phyloP scores from a whole-genome alignment of 805 yeast genomes.

The Isabelozyma gotoi region DNA sequence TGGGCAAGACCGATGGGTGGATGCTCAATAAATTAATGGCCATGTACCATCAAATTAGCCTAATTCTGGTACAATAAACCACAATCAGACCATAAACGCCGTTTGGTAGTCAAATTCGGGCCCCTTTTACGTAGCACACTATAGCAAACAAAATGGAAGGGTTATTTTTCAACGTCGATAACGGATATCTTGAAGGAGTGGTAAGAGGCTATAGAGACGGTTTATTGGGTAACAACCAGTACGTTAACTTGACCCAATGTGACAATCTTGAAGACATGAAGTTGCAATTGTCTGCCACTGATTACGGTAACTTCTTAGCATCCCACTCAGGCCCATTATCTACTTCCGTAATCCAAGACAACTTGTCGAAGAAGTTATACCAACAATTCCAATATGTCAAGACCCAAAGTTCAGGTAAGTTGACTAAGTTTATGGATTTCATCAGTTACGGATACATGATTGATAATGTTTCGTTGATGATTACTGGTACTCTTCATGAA shows the following conservation, averaged over 20 bases:
- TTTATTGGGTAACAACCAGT: slow-evolving; percentile 72
- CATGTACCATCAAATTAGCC: neutral
- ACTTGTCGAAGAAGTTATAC: slow-evolving; percentile 70
- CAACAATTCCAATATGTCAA: slow-evolving; percentile 84
- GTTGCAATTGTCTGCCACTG: slow-evolving; percentile 92
- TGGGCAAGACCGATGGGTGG: neutral
- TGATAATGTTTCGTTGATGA: slow-evolving; percentile 93
- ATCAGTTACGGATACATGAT: slow-evolving; percentile 98
- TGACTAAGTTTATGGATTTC: slow-evolving; percentile 83
- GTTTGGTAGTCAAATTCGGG: neutral
- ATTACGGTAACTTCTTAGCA: slow-evolving; percentile 87
- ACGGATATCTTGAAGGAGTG: slow-evolving; percentile 91
- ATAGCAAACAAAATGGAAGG: slow-evolving; percentile 77
- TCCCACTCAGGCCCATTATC: slow-evolving; percentile 81
- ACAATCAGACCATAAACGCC: neutral
- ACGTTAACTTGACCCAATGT: slow-evolving; percentile 91
- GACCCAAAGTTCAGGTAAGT: slow-evolving; percentile 77
- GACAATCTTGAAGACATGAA: slow-evolving; percentile 92
- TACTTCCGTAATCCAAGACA: slow-evolving; percentile 82
- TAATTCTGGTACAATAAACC: neutral
- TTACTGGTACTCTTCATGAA: slow-evolving; percentile 95
- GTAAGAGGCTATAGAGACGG: slow-evolving; percentile 94
- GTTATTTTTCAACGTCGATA: slow-evolving; percentile 81
- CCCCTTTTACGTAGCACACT: neutral
- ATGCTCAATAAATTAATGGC: neutral